Percentiles rank a stretch among this genome's conserved stretches.
Evolutionary conservation across 768 basidiomycete genomes (phyloP).

Genomic region (Gyrodon lividus): DNA sequence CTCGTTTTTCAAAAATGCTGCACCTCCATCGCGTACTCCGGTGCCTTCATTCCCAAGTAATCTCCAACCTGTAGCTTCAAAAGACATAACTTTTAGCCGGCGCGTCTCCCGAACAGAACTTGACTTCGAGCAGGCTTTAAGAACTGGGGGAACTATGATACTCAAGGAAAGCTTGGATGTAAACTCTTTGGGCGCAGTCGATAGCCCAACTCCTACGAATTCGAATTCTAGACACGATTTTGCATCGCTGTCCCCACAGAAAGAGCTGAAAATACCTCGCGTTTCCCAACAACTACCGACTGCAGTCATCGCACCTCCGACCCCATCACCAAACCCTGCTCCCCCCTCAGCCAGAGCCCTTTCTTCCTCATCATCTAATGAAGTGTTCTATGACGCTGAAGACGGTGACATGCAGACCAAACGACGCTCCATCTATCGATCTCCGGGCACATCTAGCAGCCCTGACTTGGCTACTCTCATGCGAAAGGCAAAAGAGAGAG

Average conservation of each 20-base stretch:
- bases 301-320: conserved; percentile 64
- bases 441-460: conserved; percentile 85
- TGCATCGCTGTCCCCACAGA: conserved; percentile 40
- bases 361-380: conserved; percentile 55
- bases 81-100: conserved; percentile 46
- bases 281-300: conserved; percentile 49
- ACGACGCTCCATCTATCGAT: conserved; percentile 83
- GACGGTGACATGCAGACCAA: conserved; percentile 69
- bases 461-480: conserved; percentile 89
- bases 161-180: conserved; percentile 74
- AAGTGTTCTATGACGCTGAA: conserved; percentile 63
- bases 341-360: conserved; percentile 34
- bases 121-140: conserved; percentile 79
- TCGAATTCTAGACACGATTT: conserved; percentile 35
- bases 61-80: conserved; percentile 57
- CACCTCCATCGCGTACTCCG: conserved; percentile 43
- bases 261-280: conserved; percentile 37
- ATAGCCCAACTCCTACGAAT: conserved; percentile 37
- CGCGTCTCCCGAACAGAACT: conserved; percentile 72
- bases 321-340: conserved; percentile 50
- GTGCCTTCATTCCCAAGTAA: conserved; percentile 47
- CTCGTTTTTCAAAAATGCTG: conserved; percentile 58
- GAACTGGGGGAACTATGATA: conserved; percentile 61
- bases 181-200: conserved; percentile 58
- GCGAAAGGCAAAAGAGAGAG: conserved; percentile 76